phyloP scores from a whole-genome alignment of 176 grass and related monocot genomes.

The Ensete glaucum region DNA sequence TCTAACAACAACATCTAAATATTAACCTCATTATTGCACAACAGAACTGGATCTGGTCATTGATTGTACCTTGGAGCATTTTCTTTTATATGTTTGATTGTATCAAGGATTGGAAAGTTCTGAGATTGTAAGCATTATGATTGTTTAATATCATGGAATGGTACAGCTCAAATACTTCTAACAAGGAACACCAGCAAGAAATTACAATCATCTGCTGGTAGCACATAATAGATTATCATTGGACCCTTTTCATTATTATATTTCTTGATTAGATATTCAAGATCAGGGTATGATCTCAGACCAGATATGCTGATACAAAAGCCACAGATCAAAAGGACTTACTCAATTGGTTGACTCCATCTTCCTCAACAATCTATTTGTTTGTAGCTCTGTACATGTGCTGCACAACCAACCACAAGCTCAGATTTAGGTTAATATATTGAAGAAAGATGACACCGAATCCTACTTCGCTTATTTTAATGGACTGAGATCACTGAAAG shows the following conservation, averaged over 20 bases:
- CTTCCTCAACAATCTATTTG: background rate
- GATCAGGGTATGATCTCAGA: background rate
- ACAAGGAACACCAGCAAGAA: background rate
- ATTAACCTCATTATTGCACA: too few relatives aligned
- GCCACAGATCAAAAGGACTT: background rate
- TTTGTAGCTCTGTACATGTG: background rate
- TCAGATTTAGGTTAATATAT: background rate
- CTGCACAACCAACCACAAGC: background rate
- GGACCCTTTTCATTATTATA: too few relatives aligned
- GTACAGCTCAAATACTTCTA: background rate
- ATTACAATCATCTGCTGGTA: background rate
- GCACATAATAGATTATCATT: background rate
- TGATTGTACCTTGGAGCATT: too few relatives aligned
- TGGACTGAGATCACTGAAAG: conserved; percentile 22
- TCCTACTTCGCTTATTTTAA: conserved; percentile 7
- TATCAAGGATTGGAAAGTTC: too few relatives aligned
- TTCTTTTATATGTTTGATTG: too few relatives aligned
- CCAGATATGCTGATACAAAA: conserved; percentile 13
- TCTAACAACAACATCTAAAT: too few relatives aligned
- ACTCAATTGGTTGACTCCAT: background rate
- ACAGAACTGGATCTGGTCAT: too few relatives aligned
- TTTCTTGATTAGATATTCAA: too few relatives aligned
- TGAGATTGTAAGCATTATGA: background rate
- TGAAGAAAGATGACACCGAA: background rate
- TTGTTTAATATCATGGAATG: background rate